A percentile compares a stretch with the other conserved stretches of the same genome.
Conservation (phyloP, 2,329 filamentous ascomycete genomes). For the Cordyceps cateniannulata region DNA sequence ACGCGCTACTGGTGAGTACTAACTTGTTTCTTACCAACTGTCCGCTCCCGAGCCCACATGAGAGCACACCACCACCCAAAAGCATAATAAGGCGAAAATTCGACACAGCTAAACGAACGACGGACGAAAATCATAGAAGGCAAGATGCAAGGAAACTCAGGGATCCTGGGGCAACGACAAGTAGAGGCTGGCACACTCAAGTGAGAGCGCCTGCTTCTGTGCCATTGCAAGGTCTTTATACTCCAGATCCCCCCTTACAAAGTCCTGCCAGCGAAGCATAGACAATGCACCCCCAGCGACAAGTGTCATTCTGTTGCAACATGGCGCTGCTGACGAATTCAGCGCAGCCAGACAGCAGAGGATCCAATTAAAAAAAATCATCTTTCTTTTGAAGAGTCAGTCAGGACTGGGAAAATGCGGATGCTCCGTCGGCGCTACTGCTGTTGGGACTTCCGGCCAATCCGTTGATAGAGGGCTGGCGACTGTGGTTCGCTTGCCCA, state of each 20-base stretch:
- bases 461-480: background rate
- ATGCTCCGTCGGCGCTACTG: slow-evolving; percentile 4
- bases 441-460: background rate
- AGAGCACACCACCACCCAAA: background rate
- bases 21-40: slow-evolving; percentile 10
- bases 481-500: background rate
- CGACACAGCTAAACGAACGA: background rate
- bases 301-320: background rate
- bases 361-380: background rate
- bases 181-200: background rate
- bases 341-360: background rate
- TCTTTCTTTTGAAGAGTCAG: background rate
- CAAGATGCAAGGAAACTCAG: background rate
- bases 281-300: background rate
- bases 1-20: slow-evolving; percentile 9
- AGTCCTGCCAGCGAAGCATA: background rate
- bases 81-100: background rate
- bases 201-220: background rate
- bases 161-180: background rate
- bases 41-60: slow-evolving; percentile 1
- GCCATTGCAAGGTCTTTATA: background rate
- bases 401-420: slow-evolving; percentile 4
- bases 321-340: background rate
- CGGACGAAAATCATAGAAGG: background rate
- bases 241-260: background rate